Evolutionary conservation across 169 alveolate species (phyloP).

Genomic region (Fabrea salina): DNA sequence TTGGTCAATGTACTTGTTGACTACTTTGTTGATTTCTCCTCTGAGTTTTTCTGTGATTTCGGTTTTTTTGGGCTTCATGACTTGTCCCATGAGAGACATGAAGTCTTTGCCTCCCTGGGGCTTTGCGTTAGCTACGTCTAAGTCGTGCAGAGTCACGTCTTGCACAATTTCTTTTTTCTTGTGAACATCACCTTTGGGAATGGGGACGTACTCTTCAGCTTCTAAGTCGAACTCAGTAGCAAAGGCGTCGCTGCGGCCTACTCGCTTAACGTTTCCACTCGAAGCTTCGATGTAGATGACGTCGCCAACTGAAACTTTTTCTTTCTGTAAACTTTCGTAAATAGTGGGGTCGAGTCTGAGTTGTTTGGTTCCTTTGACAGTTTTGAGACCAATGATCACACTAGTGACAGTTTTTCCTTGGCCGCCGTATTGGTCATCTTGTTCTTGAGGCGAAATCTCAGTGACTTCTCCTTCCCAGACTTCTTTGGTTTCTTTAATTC

Average conservation of each 20-base stretch:
- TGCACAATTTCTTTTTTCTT: slow-evolving; percentile 99
- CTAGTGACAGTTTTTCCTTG: slow-evolving; percentile 86
- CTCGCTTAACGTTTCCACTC: slow-evolving; percentile 97
- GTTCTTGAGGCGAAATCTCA: slow-evolving; percentile 94
- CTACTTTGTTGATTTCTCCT: slow-evolving; percentile 97
- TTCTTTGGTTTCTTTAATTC: slow-evolving; percentile 98
- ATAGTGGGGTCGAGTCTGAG: slow-evolving; percentile 96
- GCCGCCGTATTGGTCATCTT: slow-evolving; percentile 89
- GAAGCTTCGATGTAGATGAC: slow-evolving; percentile 97
- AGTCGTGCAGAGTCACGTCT: slow-evolving; percentile 99
- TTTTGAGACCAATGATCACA: slow-evolving; percentile 93
- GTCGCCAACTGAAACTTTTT: slow-evolving; percentile 96
- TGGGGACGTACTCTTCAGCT: slow-evolving; percentile 99
- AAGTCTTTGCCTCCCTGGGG: slow-evolving; percentile 98
- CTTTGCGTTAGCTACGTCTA: slow-evolving; percentile 99
- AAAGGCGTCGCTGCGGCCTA: slow-evolving; percentile 97
- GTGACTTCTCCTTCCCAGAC: slow-evolving; percentile 98
- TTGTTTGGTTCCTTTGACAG: slow-evolving; percentile 97
- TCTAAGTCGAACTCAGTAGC: slow-evolving; percentile 98
- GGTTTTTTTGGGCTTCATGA: slow-evolving; percentile 96
- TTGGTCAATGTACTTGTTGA: slow-evolving; percentile 95
- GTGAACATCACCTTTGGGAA: slow-evolving; percentile 99
- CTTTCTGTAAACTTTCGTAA: slow-evolving; percentile 96
- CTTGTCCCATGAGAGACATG: slow-evolving; percentile 95
- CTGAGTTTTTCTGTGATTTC: slow-evolving; percentile 99